Evolutionary conservation across 1,284 basidiomycete species (phyloP).

Genomic region (Somion occarium): DNA sequence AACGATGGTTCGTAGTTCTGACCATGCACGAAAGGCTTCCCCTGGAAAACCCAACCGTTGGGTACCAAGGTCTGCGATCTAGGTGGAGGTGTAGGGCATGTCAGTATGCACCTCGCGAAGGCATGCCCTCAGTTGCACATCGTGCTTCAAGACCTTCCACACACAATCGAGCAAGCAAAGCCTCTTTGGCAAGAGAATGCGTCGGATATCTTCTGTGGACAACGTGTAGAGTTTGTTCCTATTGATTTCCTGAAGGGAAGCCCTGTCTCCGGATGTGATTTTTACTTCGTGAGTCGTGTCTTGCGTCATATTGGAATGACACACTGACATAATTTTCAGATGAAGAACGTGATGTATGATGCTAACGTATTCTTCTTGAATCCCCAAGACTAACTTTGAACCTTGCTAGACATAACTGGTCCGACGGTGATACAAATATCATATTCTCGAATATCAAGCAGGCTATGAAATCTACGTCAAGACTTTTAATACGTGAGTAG

Average conservation of each 20-base stretch:
- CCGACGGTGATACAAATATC: conserved; percentile 16
- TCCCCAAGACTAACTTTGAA: background rate
- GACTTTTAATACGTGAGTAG: conserved; percentile 20
- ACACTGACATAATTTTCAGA: background rate
- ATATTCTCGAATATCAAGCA: conserved; percentile 23
- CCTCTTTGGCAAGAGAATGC: conserved; percentile 32
- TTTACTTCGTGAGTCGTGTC: conserved; percentile 38
- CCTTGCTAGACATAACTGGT: conserved; percentile 25
- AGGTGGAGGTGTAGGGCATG: conserved; percentile 41
- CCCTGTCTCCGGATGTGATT: conserved; percentile 36
- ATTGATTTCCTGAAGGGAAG: conserved; percentile 41
- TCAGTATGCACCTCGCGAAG: conserved; percentile 36
- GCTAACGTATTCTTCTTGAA: too few species aligned
- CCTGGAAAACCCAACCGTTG: conserved; percentile 35
- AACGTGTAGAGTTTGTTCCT: conserved; percentile 31
- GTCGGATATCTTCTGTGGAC: conserved; percentile 29
- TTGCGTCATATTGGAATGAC: background rate
- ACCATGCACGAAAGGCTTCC: conserved; percentile 36
- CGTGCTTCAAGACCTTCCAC: conserved; percentile 41
- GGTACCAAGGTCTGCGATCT: conserved; percentile 43
- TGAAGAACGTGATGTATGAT: background rate
- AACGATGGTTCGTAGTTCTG: too few species aligned
- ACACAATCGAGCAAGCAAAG: conserved; percentile 31
- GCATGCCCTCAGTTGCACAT: conserved; percentile 37
- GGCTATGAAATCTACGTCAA: conserved; percentile 17